Percentiles rank a stretch among this genome's conserved stretches.
phyloP scores from a whole-genome alignment of 108 stramenopile genomes.

The Skeletonema tropicum region DNA sequence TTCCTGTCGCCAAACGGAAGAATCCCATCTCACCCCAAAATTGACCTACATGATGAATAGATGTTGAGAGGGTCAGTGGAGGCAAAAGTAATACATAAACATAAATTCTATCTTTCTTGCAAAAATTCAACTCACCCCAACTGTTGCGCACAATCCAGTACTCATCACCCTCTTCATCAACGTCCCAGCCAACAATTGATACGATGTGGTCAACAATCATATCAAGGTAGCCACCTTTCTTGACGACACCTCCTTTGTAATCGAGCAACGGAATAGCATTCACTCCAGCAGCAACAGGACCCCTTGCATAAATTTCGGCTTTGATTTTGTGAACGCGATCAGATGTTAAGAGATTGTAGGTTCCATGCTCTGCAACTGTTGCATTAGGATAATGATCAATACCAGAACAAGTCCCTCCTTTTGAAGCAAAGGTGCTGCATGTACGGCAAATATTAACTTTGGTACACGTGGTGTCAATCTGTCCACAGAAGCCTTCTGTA shows the following conservation, averaged over 20 bases:
- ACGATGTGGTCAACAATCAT: slow-evolving; percentile 83
- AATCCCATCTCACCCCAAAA: slow-evolving; percentile 79
- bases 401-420: slow-evolving; percentile 52
- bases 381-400: slow-evolving; percentile 81
- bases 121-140: slow-evolving; percentile 11
- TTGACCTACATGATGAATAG: background rate
- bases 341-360: slow-evolving; percentile 5
- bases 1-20: slow-evolving; percentile 66
- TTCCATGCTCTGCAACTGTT: slow-evolving; percentile 48
- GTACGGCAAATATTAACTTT: slow-evolving; percentile 68
- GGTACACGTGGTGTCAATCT: slow-evolving; percentile 81
- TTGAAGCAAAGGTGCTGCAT: slow-evolving; percentile 22
- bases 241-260: slow-evolving; percentile 76
- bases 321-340: slow-evolving; percentile 40
- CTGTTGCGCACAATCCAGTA: slow-evolving; percentile 94
- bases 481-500: slow-evolving; percentile 74
- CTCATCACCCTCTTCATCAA: slow-evolving; percentile 43
- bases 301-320: slow-evolving; percentile 79
- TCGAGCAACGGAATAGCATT: slow-evolving; percentile 70
- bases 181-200: slow-evolving; percentile 91
- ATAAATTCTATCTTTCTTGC: too few relatives aligned
- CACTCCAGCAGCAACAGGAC: slow-evolving; percentile 91
- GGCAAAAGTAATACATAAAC: too few relatives aligned
- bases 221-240: slow-evolving; percentile 51
- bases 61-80: too few relatives aligned